phyloP scores from a whole-genome alignment of 2,329 filamentous ascomycete genomes.

The Diplodia intermedia region DNA sequence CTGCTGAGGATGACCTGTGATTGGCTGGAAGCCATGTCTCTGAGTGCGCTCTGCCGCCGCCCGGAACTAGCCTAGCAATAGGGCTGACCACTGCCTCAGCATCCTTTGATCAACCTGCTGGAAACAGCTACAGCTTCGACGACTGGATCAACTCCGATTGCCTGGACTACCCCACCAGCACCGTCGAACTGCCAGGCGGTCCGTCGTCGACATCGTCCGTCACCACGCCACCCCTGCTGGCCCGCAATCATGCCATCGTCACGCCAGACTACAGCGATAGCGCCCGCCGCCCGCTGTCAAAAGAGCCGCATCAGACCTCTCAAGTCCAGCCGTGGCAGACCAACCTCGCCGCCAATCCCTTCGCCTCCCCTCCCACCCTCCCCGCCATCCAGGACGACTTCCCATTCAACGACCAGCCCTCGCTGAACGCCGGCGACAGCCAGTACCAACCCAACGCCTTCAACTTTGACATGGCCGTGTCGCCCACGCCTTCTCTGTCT shows the following conservation, averaged over 20 bases:
- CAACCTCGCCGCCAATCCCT: constrained; percentile 29
- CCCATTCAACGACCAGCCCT: constrained; percentile 1
- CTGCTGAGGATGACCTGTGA: constrained; percentile 28
- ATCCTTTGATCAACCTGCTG: constrained; percentile 31
- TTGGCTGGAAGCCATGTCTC: constrained; percentile 32
- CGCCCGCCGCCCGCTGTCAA: constrained; percentile 27
- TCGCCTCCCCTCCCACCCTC: constrained; percentile 14
- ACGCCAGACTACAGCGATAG: constrained; percentile 25
- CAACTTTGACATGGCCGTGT: constrained; percentile 35
- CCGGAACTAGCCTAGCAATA: constrained; percentile 22
- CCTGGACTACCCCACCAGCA: constrained; percentile 40
- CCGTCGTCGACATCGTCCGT: constrained; percentile 25
- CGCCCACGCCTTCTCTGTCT: constrained; percentile 45
- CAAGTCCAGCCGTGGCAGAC: constrained; percentile 29
- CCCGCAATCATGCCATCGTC: constrained; percentile 32
- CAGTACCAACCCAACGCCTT: constrained; percentile 27
- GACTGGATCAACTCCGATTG: constrained; percentile 43
- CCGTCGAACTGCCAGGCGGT: constrained; percentile 37
- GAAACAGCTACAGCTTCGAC: constrained; percentile 35
- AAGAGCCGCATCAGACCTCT: constrained; percentile 31
- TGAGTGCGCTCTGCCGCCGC: constrained; percentile 29
- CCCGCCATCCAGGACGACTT: constrained; percentile 30
- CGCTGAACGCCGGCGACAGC: constrained; percentile 7
- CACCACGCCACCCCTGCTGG: constrained; percentile 34
- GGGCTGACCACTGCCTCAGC: constrained; percentile 31